Percentiles rank a stretch among this genome's conserved stretches.
Conservation (phyloP, 768 basidiomycete species). For the Tylopilus subfusipes region DNA sequence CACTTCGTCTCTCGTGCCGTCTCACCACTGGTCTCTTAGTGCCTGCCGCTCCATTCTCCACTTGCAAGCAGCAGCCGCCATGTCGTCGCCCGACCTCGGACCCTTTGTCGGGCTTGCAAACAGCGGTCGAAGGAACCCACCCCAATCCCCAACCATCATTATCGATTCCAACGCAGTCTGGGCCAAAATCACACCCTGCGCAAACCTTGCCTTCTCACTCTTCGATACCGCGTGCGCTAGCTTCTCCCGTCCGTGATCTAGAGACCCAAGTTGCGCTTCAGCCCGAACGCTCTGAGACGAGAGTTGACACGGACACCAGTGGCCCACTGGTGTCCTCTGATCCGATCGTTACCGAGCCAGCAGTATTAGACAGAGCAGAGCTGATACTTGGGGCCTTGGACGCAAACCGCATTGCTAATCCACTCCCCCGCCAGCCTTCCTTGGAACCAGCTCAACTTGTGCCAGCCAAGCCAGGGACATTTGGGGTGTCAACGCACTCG, state of each 20-base stretch:
- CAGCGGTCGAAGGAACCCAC: not conserved
- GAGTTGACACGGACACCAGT: not conserved
- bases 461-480: not conserved
- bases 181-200: not conserved
- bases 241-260: slow-evolving; percentile 7
- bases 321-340: not conserved
- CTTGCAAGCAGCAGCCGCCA: not conserved
- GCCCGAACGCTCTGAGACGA: not conserved
- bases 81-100: not conserved
- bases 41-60: not conserved
- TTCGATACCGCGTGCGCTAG: not conserved
- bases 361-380: not conserved
- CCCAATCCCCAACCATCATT: not conserved
- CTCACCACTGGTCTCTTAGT: slow-evolving; percentile 11
- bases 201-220: not conserved
- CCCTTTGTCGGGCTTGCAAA: not conserved
- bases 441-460: slow-evolving; percentile 1
- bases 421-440: slow-evolving; percentile 1
- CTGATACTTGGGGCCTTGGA: not conserved
- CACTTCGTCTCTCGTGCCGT: not conserved
- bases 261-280: not conserved
- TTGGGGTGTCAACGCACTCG: not conserved
- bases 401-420: not conserved
- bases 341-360: not conserved
- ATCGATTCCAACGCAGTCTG: not conserved